Conservation (phyloP, 2,329 filamentous ascomycete genomes). For the Raffaelea arxii region DNA sequence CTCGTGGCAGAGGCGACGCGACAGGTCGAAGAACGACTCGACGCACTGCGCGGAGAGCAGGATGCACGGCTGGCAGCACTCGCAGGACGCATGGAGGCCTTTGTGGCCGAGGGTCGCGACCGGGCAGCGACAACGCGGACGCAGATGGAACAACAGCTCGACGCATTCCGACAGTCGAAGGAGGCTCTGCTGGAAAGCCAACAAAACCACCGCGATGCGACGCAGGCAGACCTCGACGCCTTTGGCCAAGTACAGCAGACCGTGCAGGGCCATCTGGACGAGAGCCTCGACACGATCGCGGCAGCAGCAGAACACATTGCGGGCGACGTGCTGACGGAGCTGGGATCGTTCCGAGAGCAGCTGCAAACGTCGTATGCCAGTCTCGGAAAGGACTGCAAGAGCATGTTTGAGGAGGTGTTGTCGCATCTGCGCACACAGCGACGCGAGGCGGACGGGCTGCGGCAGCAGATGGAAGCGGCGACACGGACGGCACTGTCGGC, state of each 20-base stretch:
- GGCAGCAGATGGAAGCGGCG: constrained; percentile 61
- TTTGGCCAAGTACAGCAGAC: constrained; percentile 84
- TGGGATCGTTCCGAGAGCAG: constrained; percentile 63
- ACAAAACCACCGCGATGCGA: constrained; percentile 63
- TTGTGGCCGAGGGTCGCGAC: constrained; percentile 65
- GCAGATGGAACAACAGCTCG: constrained; percentile 60
- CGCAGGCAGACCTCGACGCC: constrained; percentile 86
- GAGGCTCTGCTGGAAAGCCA: constrained; percentile 59
- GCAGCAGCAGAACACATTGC: constrained; percentile 80
- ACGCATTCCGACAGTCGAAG: constrained; percentile 58
- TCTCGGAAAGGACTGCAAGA: constrained; percentile 78
- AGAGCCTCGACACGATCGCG: constrained; percentile 75
- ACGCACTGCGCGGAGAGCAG: constrained; percentile 64
- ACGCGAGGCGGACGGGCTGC: constrained; percentile 62
- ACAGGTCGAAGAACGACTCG: constrained; percentile 66
- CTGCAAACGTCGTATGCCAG: constrained; percentile 76
- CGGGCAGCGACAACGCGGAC: constrained; percentile 61
- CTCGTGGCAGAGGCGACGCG: constrained; percentile 69
- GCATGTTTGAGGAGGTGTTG: constrained; percentile 71
- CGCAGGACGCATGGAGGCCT: constrained; percentile 62
- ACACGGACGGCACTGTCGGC: constrained; percentile 58
- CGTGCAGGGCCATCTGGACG: constrained; percentile 76
- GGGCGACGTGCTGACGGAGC: constrained; percentile 76
- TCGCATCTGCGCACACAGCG: constrained; percentile 68
- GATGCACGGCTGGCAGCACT: constrained; percentile 58